These are phyloP conservation scores for Yamadazyma atmosphaerica DNA, from an alignment of 1,139 yeast species.

Conservation along the genomic window DNA sequence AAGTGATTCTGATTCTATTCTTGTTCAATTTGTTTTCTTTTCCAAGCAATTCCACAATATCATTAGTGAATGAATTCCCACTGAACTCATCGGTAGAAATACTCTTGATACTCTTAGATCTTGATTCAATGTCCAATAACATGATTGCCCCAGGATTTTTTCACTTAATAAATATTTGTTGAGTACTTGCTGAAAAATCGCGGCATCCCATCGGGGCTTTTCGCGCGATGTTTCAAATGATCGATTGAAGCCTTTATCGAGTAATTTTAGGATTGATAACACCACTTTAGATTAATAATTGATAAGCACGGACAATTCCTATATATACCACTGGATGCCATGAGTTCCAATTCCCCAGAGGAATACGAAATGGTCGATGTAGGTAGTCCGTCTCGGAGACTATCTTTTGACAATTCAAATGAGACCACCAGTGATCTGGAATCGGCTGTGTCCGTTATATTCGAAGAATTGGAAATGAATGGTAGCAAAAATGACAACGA, in stretches of 20 bases:
- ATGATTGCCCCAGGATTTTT: slow-evolving; percentile 4
- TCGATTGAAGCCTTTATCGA: slow-evolving; percentile 8
- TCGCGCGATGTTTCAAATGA: slow-evolving; percentile 10
- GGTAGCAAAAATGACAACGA: slow-evolving; percentile 6
- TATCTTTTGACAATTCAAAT: not conserved
- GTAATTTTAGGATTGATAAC: slow-evolving; percentile 4
- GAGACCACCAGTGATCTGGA: not conserved
- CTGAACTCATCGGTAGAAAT: slow-evolving; percentile 36
- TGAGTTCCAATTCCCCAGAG: slow-evolving; percentile 6
- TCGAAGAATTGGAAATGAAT: slow-evolving; percentile 21
- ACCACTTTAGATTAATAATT: not conserved
- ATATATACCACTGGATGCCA: not conserved
- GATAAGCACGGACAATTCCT: not conserved
- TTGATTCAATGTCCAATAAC: slow-evolving; percentile 40
- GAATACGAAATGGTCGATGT: slow-evolving; percentile 18
- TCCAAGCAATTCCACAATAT: slow-evolving; percentile 41
- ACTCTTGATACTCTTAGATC: slow-evolving; percentile 50
- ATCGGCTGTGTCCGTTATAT: slow-evolving; percentile 19
- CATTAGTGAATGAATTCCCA: slow-evolving; percentile 28
- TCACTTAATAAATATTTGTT: not conserved
- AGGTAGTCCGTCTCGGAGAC: not conserved
- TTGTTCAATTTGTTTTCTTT: slow-evolving; percentile 33
- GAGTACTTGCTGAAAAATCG: not conserved
- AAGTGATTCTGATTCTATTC: slow-evolving; percentile 38
- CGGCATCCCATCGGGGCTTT: too few relatives aligned